Conservation (phyloP, 768 basidiomycete genomes). For the Collybiopsis confluens region DNA sequence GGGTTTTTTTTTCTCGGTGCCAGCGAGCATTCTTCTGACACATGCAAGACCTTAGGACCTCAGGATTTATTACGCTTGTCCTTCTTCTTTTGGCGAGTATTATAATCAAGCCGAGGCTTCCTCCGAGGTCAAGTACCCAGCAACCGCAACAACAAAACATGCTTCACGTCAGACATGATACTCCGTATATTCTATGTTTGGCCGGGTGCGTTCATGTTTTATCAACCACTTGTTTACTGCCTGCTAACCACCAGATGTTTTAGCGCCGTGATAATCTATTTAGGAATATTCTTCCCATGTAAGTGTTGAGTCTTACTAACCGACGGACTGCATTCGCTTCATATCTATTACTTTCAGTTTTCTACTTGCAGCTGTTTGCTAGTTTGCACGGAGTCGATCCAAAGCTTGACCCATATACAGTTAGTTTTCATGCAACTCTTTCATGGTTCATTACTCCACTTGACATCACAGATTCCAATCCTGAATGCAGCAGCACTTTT, state of each 20-base stretch:
- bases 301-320: neutral
- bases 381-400: neutral
- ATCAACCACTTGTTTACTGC: neutral
- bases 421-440: neutral
- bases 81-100: conserved; percentile 1
- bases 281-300: conserved; percentile 1
- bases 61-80: conserved; percentile 1
- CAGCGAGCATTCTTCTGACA: too few relatives aligned
- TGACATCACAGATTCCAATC: conserved; percentile 1
- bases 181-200: neutral
- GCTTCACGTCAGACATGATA: neutral
- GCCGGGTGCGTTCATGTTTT: neutral
- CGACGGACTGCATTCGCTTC: neutral
- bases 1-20: neutral
- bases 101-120: neutral
- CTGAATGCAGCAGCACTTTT: neutral
- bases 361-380: conserved; percentile 2
- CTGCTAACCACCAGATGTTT: neutral
- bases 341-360: neutral
- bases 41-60: neutral
- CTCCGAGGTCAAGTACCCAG: neutral
- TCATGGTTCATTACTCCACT: neutral
- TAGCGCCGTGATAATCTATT: neutral
- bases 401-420: conserved; percentile 1
- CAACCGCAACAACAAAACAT: neutral